These are phyloP conservation scores for Phytophthora rubi DNA, from an alignment of 352 stramenopile genomes.

Conservation along the genomic window DNA sequence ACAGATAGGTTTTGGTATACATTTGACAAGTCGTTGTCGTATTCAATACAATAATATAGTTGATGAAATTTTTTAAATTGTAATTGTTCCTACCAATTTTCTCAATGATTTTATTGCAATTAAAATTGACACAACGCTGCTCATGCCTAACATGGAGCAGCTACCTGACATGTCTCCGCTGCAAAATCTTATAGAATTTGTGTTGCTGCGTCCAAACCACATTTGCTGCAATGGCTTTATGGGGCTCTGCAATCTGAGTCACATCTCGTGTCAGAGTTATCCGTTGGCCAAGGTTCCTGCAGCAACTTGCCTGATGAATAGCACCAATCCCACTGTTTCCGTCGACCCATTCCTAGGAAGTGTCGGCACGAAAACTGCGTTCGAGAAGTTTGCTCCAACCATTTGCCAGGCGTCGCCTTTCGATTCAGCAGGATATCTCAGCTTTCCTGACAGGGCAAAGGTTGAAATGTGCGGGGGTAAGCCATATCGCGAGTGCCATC, in stretches of 20 bases:
- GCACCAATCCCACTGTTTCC: neutral
- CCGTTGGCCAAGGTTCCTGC: neutral
- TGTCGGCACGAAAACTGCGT: constrained; percentile 3
- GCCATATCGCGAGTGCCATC: constrained; percentile 22
- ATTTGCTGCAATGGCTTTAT: constrained; percentile 50
- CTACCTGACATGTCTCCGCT: constrained; percentile 25
- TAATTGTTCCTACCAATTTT: too few relatives aligned
- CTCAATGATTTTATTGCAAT: too few relatives aligned
- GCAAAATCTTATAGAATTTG: constrained; percentile 20
- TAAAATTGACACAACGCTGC: too few relatives aligned
- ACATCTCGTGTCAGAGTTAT: constrained; percentile 30
- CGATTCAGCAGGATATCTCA: constrained; percentile 10
- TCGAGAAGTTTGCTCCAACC: constrained; percentile 22
- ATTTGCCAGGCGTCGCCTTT: constrained; percentile 24
- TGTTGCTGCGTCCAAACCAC: constrained; percentile 8
- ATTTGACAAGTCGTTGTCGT: too few relatives aligned
- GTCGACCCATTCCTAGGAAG: constrained; percentile 19
- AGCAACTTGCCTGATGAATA: constrained; percentile 20
- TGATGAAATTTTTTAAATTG: too few relatives aligned
- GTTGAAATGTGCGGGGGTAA: constrained; percentile 32
- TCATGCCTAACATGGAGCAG: constrained; percentile 21
- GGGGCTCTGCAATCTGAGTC: constrained; percentile 31
- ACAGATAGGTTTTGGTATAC: too few relatives aligned
- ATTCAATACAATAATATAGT: too few relatives aligned
- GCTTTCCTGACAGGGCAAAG: constrained; percentile 11